phyloP scores from a whole-genome alignment of 2,329 filamentous ascomycete genomes.

The Alternaria sp. region DNA sequence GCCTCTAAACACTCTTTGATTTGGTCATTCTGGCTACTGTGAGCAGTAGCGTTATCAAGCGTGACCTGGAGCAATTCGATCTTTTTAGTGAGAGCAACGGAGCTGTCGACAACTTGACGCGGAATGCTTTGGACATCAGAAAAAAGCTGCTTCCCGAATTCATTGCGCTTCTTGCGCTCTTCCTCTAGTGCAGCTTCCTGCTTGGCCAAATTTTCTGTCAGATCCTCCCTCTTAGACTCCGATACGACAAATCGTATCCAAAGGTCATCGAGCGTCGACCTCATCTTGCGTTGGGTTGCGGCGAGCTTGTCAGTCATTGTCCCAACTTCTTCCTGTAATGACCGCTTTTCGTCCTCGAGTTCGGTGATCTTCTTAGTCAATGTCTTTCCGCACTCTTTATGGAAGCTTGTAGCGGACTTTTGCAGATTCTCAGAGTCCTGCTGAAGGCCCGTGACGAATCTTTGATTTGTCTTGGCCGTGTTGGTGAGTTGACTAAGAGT shows the following conservation, averaged over 20 bases:
- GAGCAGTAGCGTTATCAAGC: constrained; percentile 8
- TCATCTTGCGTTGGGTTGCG: constrained; percentile 25
- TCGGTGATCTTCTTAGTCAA: constrained; percentile 30
- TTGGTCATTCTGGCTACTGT: constrained; percentile 1
- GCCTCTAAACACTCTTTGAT: constrained; percentile 29
- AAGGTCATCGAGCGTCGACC: constrained; percentile 24
- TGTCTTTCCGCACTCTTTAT: constrained; percentile 21
- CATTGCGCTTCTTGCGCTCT: constrained; percentile 30
- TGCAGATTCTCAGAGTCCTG: constrained; percentile 38
- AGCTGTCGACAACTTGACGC: constrained; percentile 20
- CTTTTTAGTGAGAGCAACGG: constrained; percentile 22
- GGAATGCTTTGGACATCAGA: constrained; percentile 27
- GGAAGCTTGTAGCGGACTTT: constrained; percentile 11
- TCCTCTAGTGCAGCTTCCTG: constrained; percentile 23
- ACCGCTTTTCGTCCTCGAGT: constrained; percentile 30
- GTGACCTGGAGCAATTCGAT: constrained; percentile 21
- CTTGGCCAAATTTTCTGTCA: constrained; percentile 22
- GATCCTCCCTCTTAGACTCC: constrained; percentile 18
- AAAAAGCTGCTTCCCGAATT: constrained; percentile 33
- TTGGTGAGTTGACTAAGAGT: constrained; percentile 18
- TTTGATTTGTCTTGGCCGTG: constrained; percentile 31
- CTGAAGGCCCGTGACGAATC: constrained; percentile 37
- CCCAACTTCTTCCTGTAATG: constrained; percentile 23
- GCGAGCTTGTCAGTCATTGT: constrained; percentile 17
- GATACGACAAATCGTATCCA: constrained; percentile 20